These are phyloP conservation scores for thale cress (Arabidopsis thaliana) DNA, from an alignment of 345 rosid species.

Conservation along the genomic window DNA sequence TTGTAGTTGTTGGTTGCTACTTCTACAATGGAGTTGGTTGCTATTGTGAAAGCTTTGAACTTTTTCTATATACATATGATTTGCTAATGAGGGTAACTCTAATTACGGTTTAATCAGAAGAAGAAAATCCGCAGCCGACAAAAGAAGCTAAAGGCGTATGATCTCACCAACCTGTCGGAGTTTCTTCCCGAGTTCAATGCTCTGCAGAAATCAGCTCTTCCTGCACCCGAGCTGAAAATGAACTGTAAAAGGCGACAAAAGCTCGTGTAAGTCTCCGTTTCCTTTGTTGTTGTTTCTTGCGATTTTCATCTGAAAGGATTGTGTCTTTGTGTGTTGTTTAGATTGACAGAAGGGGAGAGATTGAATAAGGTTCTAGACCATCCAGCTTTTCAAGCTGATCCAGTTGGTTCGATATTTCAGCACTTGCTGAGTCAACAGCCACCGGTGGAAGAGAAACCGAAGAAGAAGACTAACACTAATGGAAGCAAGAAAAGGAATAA, in stretches of 20 bases:
- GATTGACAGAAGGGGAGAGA: constrained; percentile 71
- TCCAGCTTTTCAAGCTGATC: constrained; percentile 75
- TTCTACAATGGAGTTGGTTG: not conserved
- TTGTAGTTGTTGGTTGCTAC: not conserved
- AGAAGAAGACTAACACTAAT: constrained; percentile 54
- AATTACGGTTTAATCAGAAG: constrained; percentile 48
- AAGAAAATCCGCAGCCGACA: constrained; percentile 61
- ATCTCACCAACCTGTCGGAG: constrained; percentile 72
- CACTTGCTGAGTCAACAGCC: constrained; percentile 74
- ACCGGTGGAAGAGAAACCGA: constrained; percentile 58
- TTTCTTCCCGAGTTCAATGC: constrained; percentile 76
- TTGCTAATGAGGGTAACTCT: not conserved
- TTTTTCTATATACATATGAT: not conserved
- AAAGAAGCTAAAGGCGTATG: constrained; percentile 74
- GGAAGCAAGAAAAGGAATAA: constrained; percentile 61
- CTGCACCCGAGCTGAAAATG: constrained; percentile 58
- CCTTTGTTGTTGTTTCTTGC: not conserved
- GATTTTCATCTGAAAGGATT: constrained; percentile 8
- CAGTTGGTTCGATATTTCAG: constrained; percentile 71
- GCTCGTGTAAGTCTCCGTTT: constrained; percentile 53
- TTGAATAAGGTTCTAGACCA: constrained; percentile 65
- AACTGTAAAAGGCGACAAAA: constrained; percentile 75
- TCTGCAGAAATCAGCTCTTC: constrained; percentile 39
- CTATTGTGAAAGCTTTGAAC: constrained; percentile 15
- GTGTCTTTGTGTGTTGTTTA: constrained; percentile 35